Percentiles rank a stretch among this genome's conserved stretches.
Conservation (phyloP, 2,329 filamentous ascomycete species). For the Aureobasidium sp. region DNA sequence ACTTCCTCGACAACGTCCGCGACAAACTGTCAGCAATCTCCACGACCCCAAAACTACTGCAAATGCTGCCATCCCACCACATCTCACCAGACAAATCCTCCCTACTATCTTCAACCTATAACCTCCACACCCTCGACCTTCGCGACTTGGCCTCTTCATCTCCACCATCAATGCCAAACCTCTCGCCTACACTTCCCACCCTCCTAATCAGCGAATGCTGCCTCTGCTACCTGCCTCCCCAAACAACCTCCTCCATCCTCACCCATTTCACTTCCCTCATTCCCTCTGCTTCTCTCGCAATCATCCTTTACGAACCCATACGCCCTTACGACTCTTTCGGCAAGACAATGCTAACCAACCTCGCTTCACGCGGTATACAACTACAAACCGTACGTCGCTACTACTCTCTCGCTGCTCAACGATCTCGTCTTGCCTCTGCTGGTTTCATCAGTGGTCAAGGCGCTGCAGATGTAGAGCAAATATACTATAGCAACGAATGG, state of each 20-base stretch:
- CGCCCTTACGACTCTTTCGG: slow-evolving; percentile 79
- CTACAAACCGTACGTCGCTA: slow-evolving; percentile 77
- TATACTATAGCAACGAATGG: slow-evolving; percentile 58
- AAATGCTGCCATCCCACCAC: slow-evolving; percentile 19
- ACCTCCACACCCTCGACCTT: slow-evolving; percentile 56
- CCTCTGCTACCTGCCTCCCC: slow-evolving; percentile 71
- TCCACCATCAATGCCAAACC: slow-evolving; percentile 32
- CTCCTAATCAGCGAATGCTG: slow-evolving; percentile 92
- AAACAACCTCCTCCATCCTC: slow-evolving; percentile 56
- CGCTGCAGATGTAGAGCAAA: slow-evolving; percentile 53
- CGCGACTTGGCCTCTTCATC: slow-evolving; percentile 43
- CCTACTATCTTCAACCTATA: slow-evolving; percentile 43
- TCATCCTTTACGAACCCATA: slow-evolving; percentile 86
- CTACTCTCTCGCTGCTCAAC: slow-evolving; percentile 59
- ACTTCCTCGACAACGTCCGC: slow-evolving; percentile 68
- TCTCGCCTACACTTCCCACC: slow-evolving; percentile 57
- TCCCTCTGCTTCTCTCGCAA: slow-evolving; percentile 41
- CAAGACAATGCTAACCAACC: slow-evolving; percentile 82
- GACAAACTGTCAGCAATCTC: slow-evolving; percentile 49
- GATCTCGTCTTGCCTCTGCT: slow-evolving; percentile 53
- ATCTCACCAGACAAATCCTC: slow-evolving; percentile 31
- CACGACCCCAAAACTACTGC: slow-evolving; percentile 21
- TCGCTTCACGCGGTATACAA: slow-evolving; percentile 69
- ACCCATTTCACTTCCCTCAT: slow-evolving; percentile 29
- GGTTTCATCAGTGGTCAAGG: slow-evolving; percentile 54